Evolutionary conservation across 495 filamentous ascomycete genomes (phyloP), one percentile per base, ranked within the genome.

Genomic region (Oleoguttula mirabilis): DNA sequence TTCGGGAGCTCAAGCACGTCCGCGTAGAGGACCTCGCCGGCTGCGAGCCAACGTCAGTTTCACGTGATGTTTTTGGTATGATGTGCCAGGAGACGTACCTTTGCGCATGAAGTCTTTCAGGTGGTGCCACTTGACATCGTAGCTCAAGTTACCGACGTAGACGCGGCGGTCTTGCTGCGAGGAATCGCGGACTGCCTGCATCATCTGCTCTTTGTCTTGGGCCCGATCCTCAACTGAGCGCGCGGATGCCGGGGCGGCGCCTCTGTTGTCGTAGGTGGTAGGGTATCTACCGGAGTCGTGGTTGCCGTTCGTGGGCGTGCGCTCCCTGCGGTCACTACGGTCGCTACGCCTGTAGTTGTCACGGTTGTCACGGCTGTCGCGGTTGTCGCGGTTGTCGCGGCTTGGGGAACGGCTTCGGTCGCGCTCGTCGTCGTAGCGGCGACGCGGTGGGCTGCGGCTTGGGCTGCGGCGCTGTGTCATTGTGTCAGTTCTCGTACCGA

Each of bases 101-200:
- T 94, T 82, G 75, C 90, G 78, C 90, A 98, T 98, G 64, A 96
- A 96, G 69, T 98, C 90, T 70, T 98, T 98, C 32, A 98, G 74
- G 56, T 94, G 88, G 71, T 94, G 88, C 92, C 92, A 98, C 68
- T 98, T 98, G 55, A 98, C 90, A 75, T 98, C 90, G 67, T 98
- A 98, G 31, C 86, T 87, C 50, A 98, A 72, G 57, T 98, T 98
- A 66, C 90, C 90, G 60, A 98, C 92, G 67, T 98, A 98, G 76
- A 98, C 90, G 31, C 88, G 86, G 55, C 90, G 88, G 71, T 96
- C 90, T 66, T 96, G 90, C 63, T 95, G 90, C 52, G 90, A 96
- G 12, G 82, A 80, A 53, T 95, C 90, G 55, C 85, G 77, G 50
- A 95, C 76, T 55, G 75, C 82, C 65, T 80, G 80, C 84, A 95